Base-by-base conservation (phyloP, 371 early-diverging fungal genomes). In the Lichtheimia ornata region DNA sequence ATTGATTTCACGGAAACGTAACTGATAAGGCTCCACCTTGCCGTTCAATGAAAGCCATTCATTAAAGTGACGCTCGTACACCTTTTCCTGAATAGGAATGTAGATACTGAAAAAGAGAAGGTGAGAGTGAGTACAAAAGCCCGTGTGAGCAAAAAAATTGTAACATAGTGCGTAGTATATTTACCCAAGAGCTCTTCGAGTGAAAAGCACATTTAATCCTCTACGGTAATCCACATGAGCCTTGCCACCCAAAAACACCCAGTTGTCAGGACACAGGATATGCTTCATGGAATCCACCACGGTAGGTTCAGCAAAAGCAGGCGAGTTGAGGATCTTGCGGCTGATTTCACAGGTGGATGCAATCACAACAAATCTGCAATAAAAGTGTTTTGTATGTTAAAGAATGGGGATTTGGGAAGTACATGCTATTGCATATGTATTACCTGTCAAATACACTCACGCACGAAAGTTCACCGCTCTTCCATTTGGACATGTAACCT, bases 361-460 rank as follows among this genome's bases (percentile, higher is more conserved):
- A 61, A 81, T 81, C 13, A 81, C 82, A 25, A 81, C 76, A 51
- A 81, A 81, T 68, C 82, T 81, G 59, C 44, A 43, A 41, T 44
- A 50, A 59, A 43, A 17, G 53, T 43, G 28, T 56, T 58, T 41
- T 44, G 17, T 35, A 41, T 58, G 22, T 53, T 53, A 67, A 60
- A 67, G 20, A 49, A 40, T 28, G n/a, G 18, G 44, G 5, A 25
- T 18, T 7, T 56, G n/a, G 17, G 45, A 30, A n/a, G n/a, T 56
- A 35, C 50, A 25, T 15, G 7, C 0, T n/a, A 22, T 43, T 57
- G 20, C 35, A 35, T 35, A 47, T 41, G n/a, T n/a, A n/a, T 59
- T 77, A 81, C 82, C 79, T 69, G 66, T 81, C 73, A 70, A 81
- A 81, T 15, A 81, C 82, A 56, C 76, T 69, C 49, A 81, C 82